phyloP scores from a whole-genome alignment of 768 basidiomycete species.

The Psilocybe azurescens region DNA sequence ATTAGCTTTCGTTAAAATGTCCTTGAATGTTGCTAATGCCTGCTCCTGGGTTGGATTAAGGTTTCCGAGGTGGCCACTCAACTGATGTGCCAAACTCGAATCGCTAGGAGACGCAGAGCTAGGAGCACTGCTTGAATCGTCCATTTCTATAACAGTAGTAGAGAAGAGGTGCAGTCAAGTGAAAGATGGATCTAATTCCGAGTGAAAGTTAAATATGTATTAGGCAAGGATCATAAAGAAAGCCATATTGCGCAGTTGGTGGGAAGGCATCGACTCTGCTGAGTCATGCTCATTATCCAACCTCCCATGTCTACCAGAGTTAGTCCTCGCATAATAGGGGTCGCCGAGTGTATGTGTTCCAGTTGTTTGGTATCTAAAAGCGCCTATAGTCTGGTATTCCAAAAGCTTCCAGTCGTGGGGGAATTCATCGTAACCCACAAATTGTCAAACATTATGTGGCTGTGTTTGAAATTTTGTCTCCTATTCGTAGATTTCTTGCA shows the following conservation, averaged over 20 bases:
- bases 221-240: not conserved
- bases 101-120: not conserved
- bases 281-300: not conserved
- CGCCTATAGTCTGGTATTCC: too few species aligned
- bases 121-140: not conserved
- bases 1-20: constrained; percentile 49
- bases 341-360: too few species aligned
- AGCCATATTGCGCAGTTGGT: not conserved
- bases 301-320: too few species aligned
- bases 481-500: too few species aligned
- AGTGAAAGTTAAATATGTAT: not conserved
- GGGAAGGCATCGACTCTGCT: not conserved
- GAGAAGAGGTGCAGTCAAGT: not conserved
- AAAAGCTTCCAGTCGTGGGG: too few species aligned
- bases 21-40: constrained; percentile 58
- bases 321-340: too few species aligned
- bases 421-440: too few species aligned
- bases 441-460: too few species aligned
- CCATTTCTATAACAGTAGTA: not conserved
- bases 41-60: constrained; percentile 54
- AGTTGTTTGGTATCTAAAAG: too few species aligned
- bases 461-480: too few species aligned
- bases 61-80: constrained; percentile 59
- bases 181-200: not conserved
- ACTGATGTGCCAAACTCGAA: not conserved